Conservation (phyloP, 2,329 filamentous ascomycete genomes). For the Trichophyton benhamiae region DNA sequence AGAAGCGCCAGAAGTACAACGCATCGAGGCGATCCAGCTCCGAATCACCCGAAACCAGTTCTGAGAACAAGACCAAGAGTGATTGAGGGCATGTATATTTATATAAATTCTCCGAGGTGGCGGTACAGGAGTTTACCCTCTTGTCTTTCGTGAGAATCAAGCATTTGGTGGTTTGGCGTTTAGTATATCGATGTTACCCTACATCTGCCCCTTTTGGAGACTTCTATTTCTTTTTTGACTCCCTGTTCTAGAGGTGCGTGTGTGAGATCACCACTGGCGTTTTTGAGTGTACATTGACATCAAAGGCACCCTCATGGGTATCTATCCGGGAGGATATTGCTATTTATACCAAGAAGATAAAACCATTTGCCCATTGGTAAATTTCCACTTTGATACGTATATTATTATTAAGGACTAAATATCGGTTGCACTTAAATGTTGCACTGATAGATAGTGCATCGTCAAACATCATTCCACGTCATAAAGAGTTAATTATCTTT, state of each 20-base stretch:
- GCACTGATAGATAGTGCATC: neutral
- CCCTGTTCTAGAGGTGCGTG: neutral
- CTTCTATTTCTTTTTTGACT: neutral
- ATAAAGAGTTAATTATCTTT: neutral
- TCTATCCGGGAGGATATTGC: neutral
- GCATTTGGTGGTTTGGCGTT: neutral
- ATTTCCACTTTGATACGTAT: no score
- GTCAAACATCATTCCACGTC: neutral
- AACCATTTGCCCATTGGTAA: neutral
- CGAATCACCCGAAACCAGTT: neutral
- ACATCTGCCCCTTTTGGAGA: neutral
- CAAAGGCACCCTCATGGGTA: neutral
- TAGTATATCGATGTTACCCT: neutral
- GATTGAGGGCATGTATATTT: neutral
- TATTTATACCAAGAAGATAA: conserved; percentile 1
- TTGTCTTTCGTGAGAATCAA: neutral
- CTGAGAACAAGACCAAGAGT: neutral
- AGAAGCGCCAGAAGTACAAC: conserved; percentile 48
- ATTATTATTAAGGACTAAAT: neutral
- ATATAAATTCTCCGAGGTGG: neutral
- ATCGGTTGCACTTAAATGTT: neutral
- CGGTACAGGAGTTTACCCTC: neutral
- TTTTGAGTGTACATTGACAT: neutral
- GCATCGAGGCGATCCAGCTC: neutral
- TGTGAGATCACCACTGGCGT: neutral